Evolutionary conservation across 768 basidiomycete genomes (phyloP).

Genomic region (Tylopilus vinaceipallidus): DNA sequence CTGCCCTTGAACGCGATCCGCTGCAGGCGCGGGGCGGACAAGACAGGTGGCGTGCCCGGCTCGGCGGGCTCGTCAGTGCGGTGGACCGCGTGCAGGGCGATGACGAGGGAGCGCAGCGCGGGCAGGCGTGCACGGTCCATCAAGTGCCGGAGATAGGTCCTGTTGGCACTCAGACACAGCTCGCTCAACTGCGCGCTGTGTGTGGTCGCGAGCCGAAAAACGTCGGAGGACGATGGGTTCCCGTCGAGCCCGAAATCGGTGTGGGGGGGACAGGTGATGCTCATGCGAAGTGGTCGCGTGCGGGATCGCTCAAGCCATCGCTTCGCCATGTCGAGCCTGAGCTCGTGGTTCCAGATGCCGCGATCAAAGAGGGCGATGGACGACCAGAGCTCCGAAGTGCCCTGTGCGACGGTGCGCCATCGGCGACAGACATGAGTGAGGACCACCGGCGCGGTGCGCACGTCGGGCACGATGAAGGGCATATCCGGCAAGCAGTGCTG

Average conservation of each 20-base stretch:
- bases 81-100: conserved; percentile 14
- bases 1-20: conserved; percentile 15
- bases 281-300: conserved; percentile 24
- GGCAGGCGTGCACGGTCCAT: conserved; percentile 10
- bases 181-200: conserved; percentile 21
- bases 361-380: conserved; percentile 26
- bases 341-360: conserved; percentile 30
- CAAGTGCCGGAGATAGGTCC: conserved; percentile 21
- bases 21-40: conserved; percentile 17
- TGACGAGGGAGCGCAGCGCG: conserved; percentile 12
- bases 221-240: conserved; percentile 9
- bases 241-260: conserved; percentile 16
- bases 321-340: conserved; percentile 25
- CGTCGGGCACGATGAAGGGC: conserved; percentile 22
- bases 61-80: conserved; percentile 5
- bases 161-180: conserved; percentile 17
- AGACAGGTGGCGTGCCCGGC: neutral
- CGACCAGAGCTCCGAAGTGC: conserved; percentile 34
- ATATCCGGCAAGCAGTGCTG: conserved; percentile 24
- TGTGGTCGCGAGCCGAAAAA: conserved; percentile 21
- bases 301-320: conserved; percentile 22
- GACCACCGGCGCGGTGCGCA: conserved; percentile 28
- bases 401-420: conserved; percentile 29
- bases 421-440: conserved; percentile 34
- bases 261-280: conserved; percentile 15